phyloP scores from a whole-genome alignment of 768 basidiomycete species.

The Lentinula boryana region DNA sequence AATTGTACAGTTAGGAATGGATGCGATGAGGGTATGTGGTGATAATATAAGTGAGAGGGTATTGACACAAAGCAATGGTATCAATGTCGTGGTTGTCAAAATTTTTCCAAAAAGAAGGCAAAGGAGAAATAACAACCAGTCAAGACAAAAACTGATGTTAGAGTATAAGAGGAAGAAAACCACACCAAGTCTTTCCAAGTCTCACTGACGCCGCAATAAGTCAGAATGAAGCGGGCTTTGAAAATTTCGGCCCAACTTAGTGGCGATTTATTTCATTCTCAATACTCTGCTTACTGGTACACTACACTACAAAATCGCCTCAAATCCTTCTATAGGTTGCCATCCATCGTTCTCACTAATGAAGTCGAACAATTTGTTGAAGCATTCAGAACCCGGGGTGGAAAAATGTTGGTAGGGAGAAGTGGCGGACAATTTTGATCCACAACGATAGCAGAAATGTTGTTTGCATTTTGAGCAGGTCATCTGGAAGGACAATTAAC shows the following conservation, averaged over 20 bases:
- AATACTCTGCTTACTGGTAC: background rate
- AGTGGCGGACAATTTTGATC: slow-evolving; percentile 35
- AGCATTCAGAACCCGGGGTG: slow-evolving; percentile 45
- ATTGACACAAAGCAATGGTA: slow-evolving; percentile 45
- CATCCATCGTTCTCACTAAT: slow-evolving; percentile 34
- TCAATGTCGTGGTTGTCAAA: slow-evolving; percentile 32
- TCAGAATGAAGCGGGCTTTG: background rate
- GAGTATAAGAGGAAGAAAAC: slow-evolving; percentile 3
- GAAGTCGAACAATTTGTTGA: slow-evolving; percentile 61
- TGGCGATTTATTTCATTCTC: background rate
- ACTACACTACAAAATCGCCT: background rate
- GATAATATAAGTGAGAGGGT: slow-evolving; percentile 30
- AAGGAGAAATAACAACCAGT: slow-evolving; percentile 18
- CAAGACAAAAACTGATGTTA: slow-evolving; percentile 9
- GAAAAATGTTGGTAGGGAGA: slow-evolving; percentile 72
- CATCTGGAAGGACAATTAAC: slow-evolving; percentile 43
- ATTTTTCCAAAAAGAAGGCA: slow-evolving; percentile 22
- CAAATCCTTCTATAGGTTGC: slow-evolving; percentile 40
- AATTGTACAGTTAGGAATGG: slow-evolving; percentile 22
- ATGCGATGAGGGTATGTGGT: slow-evolving; percentile 27
- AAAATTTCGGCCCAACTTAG: slow-evolving; percentile 10
- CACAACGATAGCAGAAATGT: slow-evolving; percentile 85
- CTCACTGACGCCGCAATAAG: slow-evolving; percentile 1
- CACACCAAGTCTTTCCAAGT: background rate
- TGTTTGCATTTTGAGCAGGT: slow-evolving; percentile 66